A percentile compares a stretch with the other conserved stretches of the same genome.
Evolutionary conservation across 805 yeast genomes (phyloP).

Genomic region (Zygosaccharomyces siamensis): DNA sequence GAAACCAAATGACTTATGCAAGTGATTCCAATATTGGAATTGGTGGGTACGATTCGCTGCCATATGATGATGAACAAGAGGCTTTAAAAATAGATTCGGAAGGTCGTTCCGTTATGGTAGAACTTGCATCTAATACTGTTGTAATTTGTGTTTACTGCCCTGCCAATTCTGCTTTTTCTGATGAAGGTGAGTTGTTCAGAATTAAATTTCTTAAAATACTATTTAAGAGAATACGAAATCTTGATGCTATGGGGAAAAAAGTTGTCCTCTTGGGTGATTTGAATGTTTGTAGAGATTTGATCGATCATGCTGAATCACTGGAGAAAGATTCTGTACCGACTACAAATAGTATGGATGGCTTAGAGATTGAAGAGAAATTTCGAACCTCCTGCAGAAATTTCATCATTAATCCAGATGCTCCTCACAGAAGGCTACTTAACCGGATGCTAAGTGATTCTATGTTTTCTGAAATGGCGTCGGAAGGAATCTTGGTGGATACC

Average conservation of each 20-base stretch:
- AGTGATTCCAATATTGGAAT: constrained; percentile 38
- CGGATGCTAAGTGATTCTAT: constrained; percentile 38
- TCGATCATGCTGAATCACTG: constrained; percentile 75
- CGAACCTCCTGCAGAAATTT: constrained; percentile 35
- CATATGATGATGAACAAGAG: constrained; percentile 35
- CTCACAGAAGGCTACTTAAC: constrained; percentile 44
- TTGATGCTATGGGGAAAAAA: constrained; percentile 54
- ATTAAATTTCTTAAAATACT: constrained; percentile 53
- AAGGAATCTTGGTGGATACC: constrained; percentile 52
- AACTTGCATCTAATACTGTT: constrained; percentile 58
- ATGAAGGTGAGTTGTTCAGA: constrained; percentile 58
- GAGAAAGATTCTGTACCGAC: constrained; percentile 15
- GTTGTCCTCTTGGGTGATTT: constrained; percentile 87
- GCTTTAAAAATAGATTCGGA: constrained; percentile 60
- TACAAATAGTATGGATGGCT: constrained; percentile 40
- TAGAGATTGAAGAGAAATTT: constrained; percentile 28
- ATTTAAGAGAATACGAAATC: constrained; percentile 54
- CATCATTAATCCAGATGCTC: constrained; percentile 37
- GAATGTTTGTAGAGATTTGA: constrained; percentile 72
- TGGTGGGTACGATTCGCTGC: constrained; percentile 62
- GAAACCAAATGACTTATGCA: constrained; percentile 19
- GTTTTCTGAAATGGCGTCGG: constrained; percentile 31
- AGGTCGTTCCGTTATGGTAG: constrained; percentile 77
- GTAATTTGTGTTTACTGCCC: constrained; percentile 79
- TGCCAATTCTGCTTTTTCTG: constrained; percentile 74